A percentile compares a stretch with the other conserved stretches of the same genome.
Conservation (phyloP, 2,329 filamentous ascomycete species). For the Cladophialophora psammophila region DNA sequence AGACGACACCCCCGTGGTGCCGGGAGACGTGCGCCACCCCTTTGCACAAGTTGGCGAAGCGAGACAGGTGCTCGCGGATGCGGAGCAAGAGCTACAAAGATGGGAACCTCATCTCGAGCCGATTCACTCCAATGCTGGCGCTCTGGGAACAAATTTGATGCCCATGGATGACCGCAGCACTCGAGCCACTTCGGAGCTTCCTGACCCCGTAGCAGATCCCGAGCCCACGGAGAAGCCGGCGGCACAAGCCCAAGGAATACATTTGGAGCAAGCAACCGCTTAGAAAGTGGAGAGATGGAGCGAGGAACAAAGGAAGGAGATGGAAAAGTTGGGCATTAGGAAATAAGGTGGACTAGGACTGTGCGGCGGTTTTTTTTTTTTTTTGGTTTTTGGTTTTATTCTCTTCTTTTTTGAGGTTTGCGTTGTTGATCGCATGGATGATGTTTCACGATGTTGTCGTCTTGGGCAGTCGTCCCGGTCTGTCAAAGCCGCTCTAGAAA, state of each 20-base stretch:
- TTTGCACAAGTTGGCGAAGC: slow-evolving; percentile 74
- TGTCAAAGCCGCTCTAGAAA: slow-evolving; percentile 6
- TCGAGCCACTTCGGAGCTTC: slow-evolving; percentile 31
- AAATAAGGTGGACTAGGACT: background rate
- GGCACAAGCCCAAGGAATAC: slow-evolving; percentile 34
- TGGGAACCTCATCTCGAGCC: slow-evolving; percentile 70
- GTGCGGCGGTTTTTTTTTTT: background rate
- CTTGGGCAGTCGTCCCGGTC: slow-evolving; percentile 10
- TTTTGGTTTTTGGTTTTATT: too few species aligned
- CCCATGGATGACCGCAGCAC: slow-evolving; percentile 41
- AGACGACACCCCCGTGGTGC: slow-evolving; percentile 88
- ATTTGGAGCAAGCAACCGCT: slow-evolving; percentile 38
- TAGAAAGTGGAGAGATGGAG: slow-evolving; percentile 36
- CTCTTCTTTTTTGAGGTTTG: background rate
- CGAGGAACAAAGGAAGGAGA: slow-evolving; percentile 22
- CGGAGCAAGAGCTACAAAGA: slow-evolving; percentile 82
- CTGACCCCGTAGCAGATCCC: slow-evolving; percentile 17
- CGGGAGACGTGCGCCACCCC: slow-evolving; percentile 75
- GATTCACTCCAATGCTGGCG: slow-evolving; percentile 58
- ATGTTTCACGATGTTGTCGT: slow-evolving; percentile 13
- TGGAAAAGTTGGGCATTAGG: slow-evolving; percentile 19
- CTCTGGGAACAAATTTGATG: slow-evolving; percentile 54
- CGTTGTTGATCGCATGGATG: slow-evolving; percentile 18
- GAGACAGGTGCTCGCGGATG: slow-evolving; percentile 87
- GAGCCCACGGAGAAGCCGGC: slow-evolving; percentile 25